A percentile compares a stretch with the other conserved stretches of the same genome.
Conservation (phyloP, 2,329 filamentous ascomycete genomes). For the Aspergillus uvarum region DNA sequence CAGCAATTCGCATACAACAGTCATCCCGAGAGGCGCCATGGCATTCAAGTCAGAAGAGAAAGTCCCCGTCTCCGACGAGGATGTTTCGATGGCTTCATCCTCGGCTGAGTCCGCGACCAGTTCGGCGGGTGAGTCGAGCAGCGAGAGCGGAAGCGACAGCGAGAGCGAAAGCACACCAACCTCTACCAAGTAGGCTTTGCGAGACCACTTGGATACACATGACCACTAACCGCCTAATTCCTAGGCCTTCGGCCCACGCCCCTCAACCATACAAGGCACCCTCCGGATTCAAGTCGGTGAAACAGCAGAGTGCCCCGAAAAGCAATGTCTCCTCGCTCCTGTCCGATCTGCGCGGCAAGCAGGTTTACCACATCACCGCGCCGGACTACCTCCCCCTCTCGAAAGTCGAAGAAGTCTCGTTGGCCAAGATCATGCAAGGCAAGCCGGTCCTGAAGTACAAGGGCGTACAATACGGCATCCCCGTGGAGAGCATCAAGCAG, state of each 20-base stretch:
- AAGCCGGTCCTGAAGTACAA: slow-evolving; percentile 44
- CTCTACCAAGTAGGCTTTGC: not conserved
- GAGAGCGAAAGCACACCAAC: slow-evolving; percentile 15
- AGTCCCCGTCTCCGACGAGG: slow-evolving; percentile 17
- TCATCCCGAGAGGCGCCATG: slow-evolving; percentile 18
- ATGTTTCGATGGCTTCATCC: slow-evolving; percentile 15
- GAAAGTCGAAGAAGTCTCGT: slow-evolving; percentile 46
- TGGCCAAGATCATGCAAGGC: slow-evolving; percentile 42
- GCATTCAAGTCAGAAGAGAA: slow-evolving; percentile 27
- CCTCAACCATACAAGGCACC: slow-evolving; percentile 44
- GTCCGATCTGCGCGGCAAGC: slow-evolving; percentile 44
- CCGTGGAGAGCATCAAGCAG: slow-evolving; percentile 32
- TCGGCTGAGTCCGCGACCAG: slow-evolving; percentile 13
- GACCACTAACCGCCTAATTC: not conserved
- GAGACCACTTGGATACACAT: not conserved
- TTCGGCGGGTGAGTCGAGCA: slow-evolving; percentile 12
- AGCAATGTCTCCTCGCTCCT: slow-evolving; percentile 36
- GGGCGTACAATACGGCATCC: slow-evolving; percentile 45
- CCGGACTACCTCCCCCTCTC: slow-evolving; percentile 46
- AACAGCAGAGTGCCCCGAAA: slow-evolving; percentile 33
- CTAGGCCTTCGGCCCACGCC: slow-evolving; percentile 22
- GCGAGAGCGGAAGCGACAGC: slow-evolving; percentile 14
- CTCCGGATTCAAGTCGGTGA: slow-evolving; percentile 42
- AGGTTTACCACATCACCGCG: slow-evolving; percentile 51
- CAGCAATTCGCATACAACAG: not conserved